Percentiles rank a stretch among this genome's conserved stretches.
Conservation (phyloP, 768 basidiomycete species). For the Tephrocybe sp. region DNA sequence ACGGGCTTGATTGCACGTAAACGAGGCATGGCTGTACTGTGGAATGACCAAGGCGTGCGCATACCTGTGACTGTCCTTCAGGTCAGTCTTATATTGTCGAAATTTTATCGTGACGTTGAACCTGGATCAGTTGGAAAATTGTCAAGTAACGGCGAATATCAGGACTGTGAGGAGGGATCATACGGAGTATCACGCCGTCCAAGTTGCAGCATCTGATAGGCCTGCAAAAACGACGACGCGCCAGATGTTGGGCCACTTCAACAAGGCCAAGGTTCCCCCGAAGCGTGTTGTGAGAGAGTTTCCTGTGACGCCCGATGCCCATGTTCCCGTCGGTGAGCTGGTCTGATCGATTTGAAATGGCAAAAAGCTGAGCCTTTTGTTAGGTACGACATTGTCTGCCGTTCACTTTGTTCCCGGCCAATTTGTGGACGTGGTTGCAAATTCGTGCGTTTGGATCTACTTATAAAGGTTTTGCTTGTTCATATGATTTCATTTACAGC, state of each 20-base stretch:
- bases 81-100: constrained; percentile 42
- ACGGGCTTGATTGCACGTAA: constrained; percentile 94
- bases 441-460: constrained; percentile 64
- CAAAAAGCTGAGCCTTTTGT: background rate
- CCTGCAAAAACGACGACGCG: constrained; percentile 69
- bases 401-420: constrained; percentile 98
- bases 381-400: constrained; percentile 87
- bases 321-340: constrained; percentile 81
- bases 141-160: constrained; percentile 85
- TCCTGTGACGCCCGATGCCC: constrained; percentile 83
- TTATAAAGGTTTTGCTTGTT: background rate
- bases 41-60: constrained; percentile 86
- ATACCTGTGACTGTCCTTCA: constrained; percentile 94
- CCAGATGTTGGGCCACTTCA: constrained; percentile 89
- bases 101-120: background rate
- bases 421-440: constrained; percentile 87
- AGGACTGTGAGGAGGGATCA: constrained; percentile 61
- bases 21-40: constrained; percentile 93
- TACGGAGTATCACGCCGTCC: constrained; percentile 87
- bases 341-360: background rate
- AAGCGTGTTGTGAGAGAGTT: constrained; percentile 90
- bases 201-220: constrained; percentile 84
- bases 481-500: constrained; percentile 37
- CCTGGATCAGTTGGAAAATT: constrained; percentile 71
- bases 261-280: constrained; percentile 74